Base-by-base conservation (phyloP, 768 basidiomycete species). In the Tricholoma terreum region DNA sequence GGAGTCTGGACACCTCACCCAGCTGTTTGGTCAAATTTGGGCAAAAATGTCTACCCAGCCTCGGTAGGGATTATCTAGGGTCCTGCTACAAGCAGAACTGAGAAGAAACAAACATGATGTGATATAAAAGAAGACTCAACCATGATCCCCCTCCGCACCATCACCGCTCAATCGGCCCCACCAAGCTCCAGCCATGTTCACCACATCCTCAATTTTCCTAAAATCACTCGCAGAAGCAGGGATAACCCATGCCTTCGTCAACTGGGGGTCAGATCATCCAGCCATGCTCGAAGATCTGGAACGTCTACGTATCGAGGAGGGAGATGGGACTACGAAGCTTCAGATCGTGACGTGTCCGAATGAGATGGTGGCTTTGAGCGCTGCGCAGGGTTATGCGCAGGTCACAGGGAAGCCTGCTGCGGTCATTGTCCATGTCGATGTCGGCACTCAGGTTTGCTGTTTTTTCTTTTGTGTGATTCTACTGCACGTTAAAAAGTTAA, bases 201-300 rank as follows among this genome's bases (percentile, higher is more conserved):
- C 86, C 0, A 77, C 83, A 3, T 85, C 85, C 17, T 83, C 85
- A 21, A 69, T 87, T 21, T 83, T 90, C 63, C 73, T 90, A 10
- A 72, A 80, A 40, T 71, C 84, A 0, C 77, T 88, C 17, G 67
- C 69, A 14, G 69, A 80, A 52, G 81, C 80, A 1, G 85, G 85
- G 2, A 82, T 89, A 34, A 86, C 84, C 0, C 84, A 87, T 65
- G 81, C 80, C 8, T 87, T 89, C 63, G 86, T 84, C 15, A 89
- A 89, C 72, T 89, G 88, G 84, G 89, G 88, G 1, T 86, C 84
- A 0, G 88, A 90, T 61, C 88, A 90, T 62, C 85, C 87, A 0
- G 87, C 83, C 0, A 67, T 90, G 12, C 76, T 90, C 22, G 88
- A 89, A 61, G 88, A 89, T 30, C 76, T 90, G 9, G 79, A 81